Evolutionary conservation across 2,329 filamentous ascomycete genomes (phyloP).

Genomic region (Aspergillus quadrilineatus): DNA sequence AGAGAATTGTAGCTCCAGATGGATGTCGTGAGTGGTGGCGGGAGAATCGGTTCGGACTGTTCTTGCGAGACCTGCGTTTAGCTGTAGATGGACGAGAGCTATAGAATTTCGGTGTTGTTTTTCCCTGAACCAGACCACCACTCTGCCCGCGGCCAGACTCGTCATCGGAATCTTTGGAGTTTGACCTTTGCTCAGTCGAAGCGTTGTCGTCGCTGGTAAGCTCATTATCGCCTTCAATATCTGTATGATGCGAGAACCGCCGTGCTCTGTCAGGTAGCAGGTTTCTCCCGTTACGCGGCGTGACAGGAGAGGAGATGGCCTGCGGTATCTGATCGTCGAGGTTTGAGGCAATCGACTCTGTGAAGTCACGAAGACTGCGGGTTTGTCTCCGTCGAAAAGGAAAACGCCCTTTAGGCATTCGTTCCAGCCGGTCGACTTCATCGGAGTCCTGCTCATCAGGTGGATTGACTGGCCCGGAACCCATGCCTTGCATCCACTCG

Average conservation of each 20-base stretch:
- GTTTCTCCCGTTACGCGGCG: slow-evolving; percentile 34
- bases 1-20: slow-evolving; percentile 81
- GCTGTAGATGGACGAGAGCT: slow-evolving; percentile 44
- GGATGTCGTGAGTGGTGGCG: slow-evolving; percentile 66
- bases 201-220: slow-evolving; percentile 76
- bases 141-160: slow-evolving; percentile 12
- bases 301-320: slow-evolving; percentile 33
- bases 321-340: slow-evolving; percentile 50
- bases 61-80: slow-evolving; percentile 39
- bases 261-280: slow-evolving; percentile 37
- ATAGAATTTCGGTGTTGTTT: slow-evolving; percentile 34
- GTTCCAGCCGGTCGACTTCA: slow-evolving; percentile 59
- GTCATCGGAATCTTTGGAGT: slow-evolving; percentile 18
- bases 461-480: slow-evolving; percentile 54
- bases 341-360: slow-evolving; percentile 58
- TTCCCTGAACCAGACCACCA: slow-evolving; percentile 21
- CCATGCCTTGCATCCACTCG: slow-evolving; percentile 80
- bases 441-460: slow-evolving; percentile 62
- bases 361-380: slow-evolving; percentile 45
- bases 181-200: slow-evolving; percentile 25
- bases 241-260: slow-evolving; percentile 62
- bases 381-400: slow-evolving; percentile 43
- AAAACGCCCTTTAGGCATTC: slow-evolving; percentile 50
- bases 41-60: slow-evolving; percentile 37
- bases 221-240: slow-evolving; percentile 88